These are phyloP conservation scores for Citrullus mucosospermus DNA, from an alignment of 306 rosid species.

Conservation along the genomic window DNA sequence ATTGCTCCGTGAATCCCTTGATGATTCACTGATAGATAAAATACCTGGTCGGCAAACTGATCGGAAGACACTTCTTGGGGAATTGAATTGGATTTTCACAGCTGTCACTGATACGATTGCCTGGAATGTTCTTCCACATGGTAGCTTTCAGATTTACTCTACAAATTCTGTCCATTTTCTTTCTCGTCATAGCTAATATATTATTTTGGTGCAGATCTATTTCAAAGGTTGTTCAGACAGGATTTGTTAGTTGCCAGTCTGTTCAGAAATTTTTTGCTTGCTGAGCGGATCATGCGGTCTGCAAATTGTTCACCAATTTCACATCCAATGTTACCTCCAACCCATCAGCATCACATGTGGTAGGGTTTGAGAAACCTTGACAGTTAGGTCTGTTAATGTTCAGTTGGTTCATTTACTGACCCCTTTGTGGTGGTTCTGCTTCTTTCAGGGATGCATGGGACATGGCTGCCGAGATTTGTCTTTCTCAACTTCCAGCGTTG, in stretches of 20 bases:
- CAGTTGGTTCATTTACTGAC: slow-evolving; percentile 6
- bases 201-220: slow-evolving; percentile 61
- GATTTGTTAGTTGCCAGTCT: slow-evolving; percentile 91
- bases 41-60: slow-evolving; percentile 97
- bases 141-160: slow-evolving; percentile 22
- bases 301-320: slow-evolving; percentile 98
- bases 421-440: slow-evolving; percentile 10
- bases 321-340: slow-evolving; percentile 77
- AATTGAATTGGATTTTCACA: slow-evolving; percentile 97
- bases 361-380: slow-evolving; percentile 22
- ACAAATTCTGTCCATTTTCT: background rate
- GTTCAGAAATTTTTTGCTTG: slow-evolving; percentile 87
- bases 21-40: slow-evolving; percentile 71
- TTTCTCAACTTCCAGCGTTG: slow-evolving; percentile 88
- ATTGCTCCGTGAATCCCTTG: slow-evolving; percentile 64
- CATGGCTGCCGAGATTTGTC: slow-evolving; percentile 99
- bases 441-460: slow-evolving; percentile 99
- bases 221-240: slow-evolving; percentile 92
- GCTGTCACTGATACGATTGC: slow-evolving; percentile 99
- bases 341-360: slow-evolving; percentile 99
- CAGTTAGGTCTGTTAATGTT: slow-evolving; percentile 8
- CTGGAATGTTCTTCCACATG: slow-evolving; percentile 98
- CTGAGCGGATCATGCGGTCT: slow-evolving; percentile 95
- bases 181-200: background rate
- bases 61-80: slow-evolving; percentile 90